These are phyloP conservation scores for Rossbeevera mucosa DNA, from an alignment of 768 basidiomycete species.

Conservation along the genomic window DNA sequence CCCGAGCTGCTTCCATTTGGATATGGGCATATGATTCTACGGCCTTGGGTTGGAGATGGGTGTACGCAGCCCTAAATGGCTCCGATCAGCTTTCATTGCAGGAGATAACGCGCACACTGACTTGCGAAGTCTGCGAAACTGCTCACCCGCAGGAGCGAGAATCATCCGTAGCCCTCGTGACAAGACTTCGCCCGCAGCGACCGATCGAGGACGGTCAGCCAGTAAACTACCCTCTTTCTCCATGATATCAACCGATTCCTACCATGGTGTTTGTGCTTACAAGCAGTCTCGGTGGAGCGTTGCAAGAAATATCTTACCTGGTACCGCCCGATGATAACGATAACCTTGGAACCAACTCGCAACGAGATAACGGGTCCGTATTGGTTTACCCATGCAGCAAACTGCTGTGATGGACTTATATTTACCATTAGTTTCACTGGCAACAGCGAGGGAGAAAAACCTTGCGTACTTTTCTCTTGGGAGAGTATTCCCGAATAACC, in stretches of 20 bases:
- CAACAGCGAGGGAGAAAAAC: neutral
- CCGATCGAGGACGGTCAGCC: conserved; percentile 51
- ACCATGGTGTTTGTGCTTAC: neutral
- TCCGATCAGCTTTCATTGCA: neutral
- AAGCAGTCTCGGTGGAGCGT: neutral
- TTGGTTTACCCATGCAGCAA: conserved; percentile 54
- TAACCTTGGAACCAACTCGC: conserved; percentile 39
- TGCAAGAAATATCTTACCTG: conserved; percentile 25
- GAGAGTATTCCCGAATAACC: conserved; percentile 30
- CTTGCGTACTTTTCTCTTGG: conserved; percentile 25
- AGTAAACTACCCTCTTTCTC: conserved; percentile 57
- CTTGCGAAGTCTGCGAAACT: conserved; percentile 60
- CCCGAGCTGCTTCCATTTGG: conserved; percentile 36
- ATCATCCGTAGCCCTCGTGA: conserved; percentile 56
- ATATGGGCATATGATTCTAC: conserved; percentile 46
- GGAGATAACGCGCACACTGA: conserved; percentile 17
- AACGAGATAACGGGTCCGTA: conserved; percentile 61
- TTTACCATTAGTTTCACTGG: neutral
- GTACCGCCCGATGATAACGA: conserved; percentile 34
- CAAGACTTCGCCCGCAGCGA: conserved; percentile 56
- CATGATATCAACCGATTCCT: conserved; percentile 63
- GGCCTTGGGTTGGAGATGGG: conserved; percentile 53
- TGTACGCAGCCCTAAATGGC: conserved; percentile 47
- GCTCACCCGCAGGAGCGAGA: conserved; percentile 52
- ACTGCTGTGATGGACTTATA: conserved; percentile 34